Conservation (phyloP, 73 alveolate genomes). For the Paraurostyla sp. region DNA sequence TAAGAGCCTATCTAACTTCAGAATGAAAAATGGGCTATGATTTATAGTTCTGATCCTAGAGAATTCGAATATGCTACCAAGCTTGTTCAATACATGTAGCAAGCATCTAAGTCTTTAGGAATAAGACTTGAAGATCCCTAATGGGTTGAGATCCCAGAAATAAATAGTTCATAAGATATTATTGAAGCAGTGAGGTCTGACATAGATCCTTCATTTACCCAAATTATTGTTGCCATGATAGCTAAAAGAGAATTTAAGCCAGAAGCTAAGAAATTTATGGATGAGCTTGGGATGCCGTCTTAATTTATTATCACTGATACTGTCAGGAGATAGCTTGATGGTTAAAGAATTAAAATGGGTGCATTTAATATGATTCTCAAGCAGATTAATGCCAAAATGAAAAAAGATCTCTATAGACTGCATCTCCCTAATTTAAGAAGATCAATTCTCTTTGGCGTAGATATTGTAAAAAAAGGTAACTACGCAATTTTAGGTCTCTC, state of each 20-base stretch:
- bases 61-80: neutral
- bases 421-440: neutral
- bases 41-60: neutral
- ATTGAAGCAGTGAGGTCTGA: neutral
- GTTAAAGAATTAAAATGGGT: neutral
- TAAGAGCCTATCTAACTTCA: neutral
- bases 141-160: neutral
- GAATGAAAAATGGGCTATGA: neutral
- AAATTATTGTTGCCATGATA: neutral
- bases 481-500: slow-evolving; percentile 35
- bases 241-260: neutral
- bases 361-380: slow-evolving; percentile 37
- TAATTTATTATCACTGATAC: slow-evolving; percentile 20
- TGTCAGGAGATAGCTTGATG: neutral
- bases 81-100: neutral
- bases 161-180: too few species aligned
- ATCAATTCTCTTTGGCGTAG: slow-evolving; percentile 51
- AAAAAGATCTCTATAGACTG: slow-evolving; percentile 46
- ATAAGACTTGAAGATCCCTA: neutral
- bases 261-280: neutral
- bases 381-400: slow-evolving; percentile 53
- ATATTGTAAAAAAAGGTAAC: slow-evolving; percentile 3
- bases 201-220: neutral
- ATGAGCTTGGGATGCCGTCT: slow-evolving; percentile 1
- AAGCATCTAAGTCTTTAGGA: neutral